Base-by-base conservation (phyloP, 164 flowering plant species). In the Stephania cephalantha region DNA sequence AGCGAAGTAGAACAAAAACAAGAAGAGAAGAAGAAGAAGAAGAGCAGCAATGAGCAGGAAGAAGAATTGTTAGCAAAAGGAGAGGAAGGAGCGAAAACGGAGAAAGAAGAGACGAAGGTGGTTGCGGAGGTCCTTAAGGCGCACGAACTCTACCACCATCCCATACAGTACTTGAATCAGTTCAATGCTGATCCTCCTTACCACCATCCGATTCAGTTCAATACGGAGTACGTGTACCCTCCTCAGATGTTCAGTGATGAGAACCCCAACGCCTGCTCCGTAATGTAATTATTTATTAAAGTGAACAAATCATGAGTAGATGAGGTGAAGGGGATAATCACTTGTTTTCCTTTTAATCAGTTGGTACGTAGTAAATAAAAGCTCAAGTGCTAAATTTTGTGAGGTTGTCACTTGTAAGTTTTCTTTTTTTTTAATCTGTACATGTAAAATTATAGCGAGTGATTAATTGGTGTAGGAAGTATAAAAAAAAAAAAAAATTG, bases 211-310 rank as follows among this genome's bases (percentile, higher is more conserved):
- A 85, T 74, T 29, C 84, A 73, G 50, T 82, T 78, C 68, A 61
- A 64, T 15, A 75, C 76, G 80, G 85, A 75, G 44, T 55, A 75
- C 25, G 67, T 35, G 1, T 75, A 75, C 30, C 58, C 76, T 3
- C 87, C 90, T 31, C 87, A 86, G 80, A 76, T 86, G 74, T 86
- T 86, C 79, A 86, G 88, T 68, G 88, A 86, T 61, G 88, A 86
- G 71, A 86, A 86, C 71, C 88, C 88, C 0, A 86, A 86, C 67
- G 87, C 88, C 8, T 86, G 88, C 67, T 76, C 84, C 5, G 71
- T 86, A 31, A 83, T 86, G 88, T 86, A 82, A 77, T 35, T 35
- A 35, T 2, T 2, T 35, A 4, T 35, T 35, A 35, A 2, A 35
- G 42, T 35, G 42, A 35, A 35, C 2, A 35, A 2, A 35, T 35